Evolutionary conservation across 2,329 filamentous ascomycete species (phyloP), one percentile per base, ranked within the genome.

Genomic region (Sporothrix luriei): DNA sequence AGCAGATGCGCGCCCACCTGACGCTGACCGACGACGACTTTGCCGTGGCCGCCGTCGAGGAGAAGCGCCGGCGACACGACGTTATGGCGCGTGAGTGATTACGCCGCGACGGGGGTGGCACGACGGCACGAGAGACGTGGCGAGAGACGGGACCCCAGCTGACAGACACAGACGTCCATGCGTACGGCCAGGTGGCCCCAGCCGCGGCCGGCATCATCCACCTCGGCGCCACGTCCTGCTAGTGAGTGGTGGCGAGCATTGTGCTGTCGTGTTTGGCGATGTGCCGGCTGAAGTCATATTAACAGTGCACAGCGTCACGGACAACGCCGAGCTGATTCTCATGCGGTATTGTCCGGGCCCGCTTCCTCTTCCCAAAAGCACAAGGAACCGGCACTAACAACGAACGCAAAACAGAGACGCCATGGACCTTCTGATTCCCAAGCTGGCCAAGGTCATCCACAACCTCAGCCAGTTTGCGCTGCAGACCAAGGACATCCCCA

Each of bases 171-270:
- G 88, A 91, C 76, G 90, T 94, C 62, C 88, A 93, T 74, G 89
- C 91, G 16, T 94, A 90, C 78, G 92, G 91, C 3, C 80, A 85
- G 73, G 88, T 85, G 71, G 91, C 91, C 3, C 92, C 92, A 0
- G 90, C 87, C 46, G 92, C 92, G 11, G 91, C 91, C 16, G 91
- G 91, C 46, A 91, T 95, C 74, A 94, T 97, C 71, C 93, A 97
- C 78, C 88, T 85, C 78, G 90, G 90, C 73, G 88, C 88, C 68
- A 90, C 85, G 24, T 72, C 72, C 11, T 87, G 84, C 78, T 88
- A 74, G 68, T 69, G 38, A 71, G 65, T 68, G 71, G 6, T 49
- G 40, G 40, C 33, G 33, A 33, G 33, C 33, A 33, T 33, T 33
- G 33, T 5, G 69, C 46, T 29, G 26, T 46, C 16, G 21, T 38